Base-by-base conservation (phyloP, 1,284 basidiomycete species). In the Hemileia vastatrix region DNA sequence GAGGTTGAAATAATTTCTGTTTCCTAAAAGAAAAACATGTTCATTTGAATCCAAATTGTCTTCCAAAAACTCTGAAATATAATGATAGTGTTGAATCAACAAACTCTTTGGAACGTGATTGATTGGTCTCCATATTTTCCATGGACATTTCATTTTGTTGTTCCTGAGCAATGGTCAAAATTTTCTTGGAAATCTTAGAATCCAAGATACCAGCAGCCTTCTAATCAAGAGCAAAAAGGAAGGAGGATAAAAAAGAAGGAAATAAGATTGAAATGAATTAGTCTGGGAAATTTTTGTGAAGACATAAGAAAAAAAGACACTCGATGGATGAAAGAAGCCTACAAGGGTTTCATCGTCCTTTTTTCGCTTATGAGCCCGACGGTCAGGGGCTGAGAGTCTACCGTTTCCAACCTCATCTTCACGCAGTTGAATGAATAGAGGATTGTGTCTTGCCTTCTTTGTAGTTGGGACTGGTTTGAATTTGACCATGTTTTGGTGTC, bases 101-200 rank as follows among this genome's bases (percentile, higher is more conserved):
- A 54, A n/a, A 45, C 65, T 62, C 63, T 65, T 49, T 58, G 52
- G 0, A 74, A 24, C 49, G 58, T 19, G 27, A 45, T 6, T 19
- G 63, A 67, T 67, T n/a, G 5, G 54, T 50, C 27, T 67, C 66
- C 47, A 54, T 32, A 18, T 74, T 72, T 56, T 76, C 75, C 4
- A 67, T 63, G 45, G 76, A 76, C 33, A 78, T 68, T 76, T 98
- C 95, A 72, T 91, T 86, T 77, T 97, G 93, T 77, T 98, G 95
- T 70, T 89, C 86, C 70, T 84, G 82, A 9, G 94, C 94, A 61
- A 98, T 83, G 72, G 92, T 86, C 69, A 98, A 87, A 64, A 98
- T 97, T 71, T 86, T 88, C 66, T 83, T 81, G 1, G 90, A 95
- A 18, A 86, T 87, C 77, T 89, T 90, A 4, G 88, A 83, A 74